A percentile compares a stretch with the other conserved stretches of the same genome.
These are phyloP conservation scores for Collybiopsis confluens DNA, from an alignment of 768 basidiomycete species.

Conservation along the genomic window DNA sequence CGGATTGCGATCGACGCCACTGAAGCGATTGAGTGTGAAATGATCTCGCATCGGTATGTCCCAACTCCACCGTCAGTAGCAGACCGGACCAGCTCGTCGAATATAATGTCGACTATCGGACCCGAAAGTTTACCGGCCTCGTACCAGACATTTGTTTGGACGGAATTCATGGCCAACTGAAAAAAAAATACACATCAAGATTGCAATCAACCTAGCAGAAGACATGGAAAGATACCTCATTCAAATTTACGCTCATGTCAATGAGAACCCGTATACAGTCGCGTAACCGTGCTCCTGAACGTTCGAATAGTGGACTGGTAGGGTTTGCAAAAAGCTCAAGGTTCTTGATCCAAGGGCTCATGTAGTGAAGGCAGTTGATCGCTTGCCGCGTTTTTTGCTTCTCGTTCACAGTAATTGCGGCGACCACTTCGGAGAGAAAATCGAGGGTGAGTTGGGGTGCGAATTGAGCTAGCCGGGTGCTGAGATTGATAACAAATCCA, in stretches of 20 bases:
- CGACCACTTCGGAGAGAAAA: conserved; percentile 81
- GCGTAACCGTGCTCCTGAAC: conserved; percentile 68
- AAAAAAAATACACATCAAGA: not conserved
- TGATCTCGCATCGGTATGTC: conserved; percentile 68
- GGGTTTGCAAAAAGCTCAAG: conserved; percentile 69
- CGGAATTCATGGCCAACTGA: conserved; percentile 12
- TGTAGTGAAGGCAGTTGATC: conserved; percentile 72
- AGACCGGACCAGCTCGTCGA: conserved; percentile 77
- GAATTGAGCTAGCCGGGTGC: conserved; percentile 66
- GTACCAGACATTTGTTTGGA: conserved; percentile 75
- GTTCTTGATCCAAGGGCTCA: conserved; percentile 88
- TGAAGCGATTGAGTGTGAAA: conserved; percentile 69
- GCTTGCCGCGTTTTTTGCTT: conserved; percentile 31
- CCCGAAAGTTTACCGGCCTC: conserved; percentile 71
- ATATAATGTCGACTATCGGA: conserved; percentile 61
- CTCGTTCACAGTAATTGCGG: conserved; percentile 54
- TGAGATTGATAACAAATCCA: conserved; percentile 60
- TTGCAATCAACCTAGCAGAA: not conserved
- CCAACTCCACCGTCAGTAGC: conserved; percentile 84
- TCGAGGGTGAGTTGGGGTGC: conserved; percentile 85
- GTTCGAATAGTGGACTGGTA: conserved; percentile 61
- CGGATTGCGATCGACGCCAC: conserved; percentile 71
- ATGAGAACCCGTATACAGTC: conserved; percentile 80
- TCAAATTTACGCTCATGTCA: conserved; percentile 66
- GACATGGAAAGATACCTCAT: conserved; percentile 46